Percentiles rank a stretch among this genome's conserved stretches.
These are phyloP conservation scores for Dictyophora rubrovolvata DNA, from an alignment of 768 basidiomycete species.

Conservation along the genomic window DNA sequence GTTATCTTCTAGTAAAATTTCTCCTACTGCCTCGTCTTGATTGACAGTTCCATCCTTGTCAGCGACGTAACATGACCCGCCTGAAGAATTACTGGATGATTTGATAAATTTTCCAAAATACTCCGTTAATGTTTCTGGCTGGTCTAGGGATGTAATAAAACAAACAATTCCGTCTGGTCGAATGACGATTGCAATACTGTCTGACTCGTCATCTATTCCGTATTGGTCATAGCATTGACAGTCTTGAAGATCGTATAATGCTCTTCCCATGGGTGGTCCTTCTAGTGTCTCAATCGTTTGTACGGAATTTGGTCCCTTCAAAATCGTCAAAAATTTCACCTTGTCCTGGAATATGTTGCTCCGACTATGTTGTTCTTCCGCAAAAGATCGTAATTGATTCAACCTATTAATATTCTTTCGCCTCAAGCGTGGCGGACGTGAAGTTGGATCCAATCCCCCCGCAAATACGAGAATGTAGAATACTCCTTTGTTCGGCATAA, in stretches of 20 bases:
- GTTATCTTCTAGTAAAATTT: not conserved
- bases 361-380: not conserved
- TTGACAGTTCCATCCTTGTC: not conserved
- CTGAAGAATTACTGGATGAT: not conserved
- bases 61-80: not conserved
- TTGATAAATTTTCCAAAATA: conserved; percentile 12
- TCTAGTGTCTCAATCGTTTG: conserved; percentile 1
- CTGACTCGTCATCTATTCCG: conserved; percentile 10
- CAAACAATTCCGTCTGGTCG: conserved; percentile 14
- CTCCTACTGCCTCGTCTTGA: not conserved
- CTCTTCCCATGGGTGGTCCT: conserved; percentile 5
- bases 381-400: conserved; percentile 6
- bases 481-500: conserved; percentile 10
- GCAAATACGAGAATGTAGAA: conserved; percentile 14
- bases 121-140: conserved; percentile 1
- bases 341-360: not conserved
- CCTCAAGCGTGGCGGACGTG: not conserved
- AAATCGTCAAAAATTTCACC: conserved; percentile 7
- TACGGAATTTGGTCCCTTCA: not conserved
- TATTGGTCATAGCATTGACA: conserved; percentile 10
- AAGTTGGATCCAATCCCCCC: conserved; percentile 8
- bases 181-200: conserved; percentile 11
- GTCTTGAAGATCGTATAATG: conserved; percentile 8
- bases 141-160: conserved; percentile 8
- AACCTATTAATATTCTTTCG: conserved; percentile 2